These are phyloP conservation scores for Auxenochlorella pyrenoidosa DNA, from an alignment of 139 green algal species.

Conservation along the genomic window DNA sequence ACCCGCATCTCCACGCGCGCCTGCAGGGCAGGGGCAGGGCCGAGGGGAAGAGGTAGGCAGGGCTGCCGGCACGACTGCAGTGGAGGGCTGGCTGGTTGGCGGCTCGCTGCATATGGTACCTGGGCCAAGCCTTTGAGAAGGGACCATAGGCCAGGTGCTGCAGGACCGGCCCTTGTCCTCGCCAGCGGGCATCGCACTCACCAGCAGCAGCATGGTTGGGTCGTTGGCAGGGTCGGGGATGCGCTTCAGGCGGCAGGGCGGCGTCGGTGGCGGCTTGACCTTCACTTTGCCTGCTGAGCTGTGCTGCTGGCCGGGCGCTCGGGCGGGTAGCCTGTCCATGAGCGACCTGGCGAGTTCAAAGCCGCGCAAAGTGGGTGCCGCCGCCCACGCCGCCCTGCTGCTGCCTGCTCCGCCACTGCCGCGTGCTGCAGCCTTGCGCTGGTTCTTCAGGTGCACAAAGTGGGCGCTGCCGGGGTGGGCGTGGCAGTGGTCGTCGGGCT, in stretches of 20 bases:
- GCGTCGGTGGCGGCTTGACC: background rate
- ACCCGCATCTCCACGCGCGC: slow-evolving; percentile 43
- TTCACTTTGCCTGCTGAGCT: background rate
- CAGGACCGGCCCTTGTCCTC: too few species aligned
- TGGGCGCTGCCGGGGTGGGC: slow-evolving; percentile 25
- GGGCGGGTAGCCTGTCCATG: too few species aligned
- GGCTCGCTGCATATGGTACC: too few species aligned
- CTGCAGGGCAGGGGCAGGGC: background rate
- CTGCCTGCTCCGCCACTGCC: background rate
- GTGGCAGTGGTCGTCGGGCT: slow-evolving; percentile 55
- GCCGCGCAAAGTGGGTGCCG: background rate
- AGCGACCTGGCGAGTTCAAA: background rate
- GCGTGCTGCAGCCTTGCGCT: background rate
- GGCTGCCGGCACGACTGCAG: too few species aligned
- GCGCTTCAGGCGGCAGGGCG: slow-evolving; percentile 23
- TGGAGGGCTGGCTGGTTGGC: too few species aligned
- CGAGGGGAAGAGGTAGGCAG: background rate
- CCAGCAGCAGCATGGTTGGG: slow-evolving; percentile 36
- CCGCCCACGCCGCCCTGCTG: background rate
- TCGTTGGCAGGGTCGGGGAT: slow-evolving; percentile 34
- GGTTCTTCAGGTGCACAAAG: background rate
- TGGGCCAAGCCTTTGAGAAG: too few species aligned
- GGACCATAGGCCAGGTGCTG: too few species aligned
- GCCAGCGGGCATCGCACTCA: too few species aligned
- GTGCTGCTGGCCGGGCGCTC: background rate